Conservation (phyloP, 331 rosid genomes). For the Telfairia occidentalis region DNA sequence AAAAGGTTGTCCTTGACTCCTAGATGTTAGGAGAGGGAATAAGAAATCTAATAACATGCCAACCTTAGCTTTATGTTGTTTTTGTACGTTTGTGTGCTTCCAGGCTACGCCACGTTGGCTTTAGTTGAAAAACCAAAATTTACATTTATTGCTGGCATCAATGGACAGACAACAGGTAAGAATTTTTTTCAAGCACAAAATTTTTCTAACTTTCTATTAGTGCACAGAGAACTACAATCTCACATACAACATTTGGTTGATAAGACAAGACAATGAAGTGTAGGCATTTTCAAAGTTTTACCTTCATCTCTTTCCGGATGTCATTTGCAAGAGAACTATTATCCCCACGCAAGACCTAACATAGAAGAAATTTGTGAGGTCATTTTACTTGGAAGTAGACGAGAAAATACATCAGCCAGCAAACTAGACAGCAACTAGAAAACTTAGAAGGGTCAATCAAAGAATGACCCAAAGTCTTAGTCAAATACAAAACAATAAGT, state of each 20-base stretch:
- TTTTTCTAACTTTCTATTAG: background rate
- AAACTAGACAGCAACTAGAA: background rate
- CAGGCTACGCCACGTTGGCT: background rate
- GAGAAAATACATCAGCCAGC: background rate
- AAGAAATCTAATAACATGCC: background rate
- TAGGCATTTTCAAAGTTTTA: conserved; percentile 12
- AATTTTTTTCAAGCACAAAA: background rate
- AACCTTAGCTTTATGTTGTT: background rate
- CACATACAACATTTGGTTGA: background rate
- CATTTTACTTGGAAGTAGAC: background rate
- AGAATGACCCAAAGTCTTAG: background rate
- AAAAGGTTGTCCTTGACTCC: background rate
- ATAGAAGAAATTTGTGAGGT: conserved; percentile 18
- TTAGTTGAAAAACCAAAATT: background rate
- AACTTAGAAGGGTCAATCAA: background rate
- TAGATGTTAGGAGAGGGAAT: background rate
- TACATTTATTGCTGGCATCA: background rate
- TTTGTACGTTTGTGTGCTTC: background rate
- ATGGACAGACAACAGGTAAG: background rate
- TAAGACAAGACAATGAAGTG: background rate
- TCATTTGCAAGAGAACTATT: conserved; percentile 95
- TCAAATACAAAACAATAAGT: background rate
- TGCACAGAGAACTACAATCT: background rate
- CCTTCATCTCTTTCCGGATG: conserved; percentile 99
- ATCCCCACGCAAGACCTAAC: conserved; percentile 89